A percentile compares a stretch with the other conserved stretches of the same genome.
phyloP scores from a whole-genome alignment of 805 yeast species.

The Candida montana region DNA sequence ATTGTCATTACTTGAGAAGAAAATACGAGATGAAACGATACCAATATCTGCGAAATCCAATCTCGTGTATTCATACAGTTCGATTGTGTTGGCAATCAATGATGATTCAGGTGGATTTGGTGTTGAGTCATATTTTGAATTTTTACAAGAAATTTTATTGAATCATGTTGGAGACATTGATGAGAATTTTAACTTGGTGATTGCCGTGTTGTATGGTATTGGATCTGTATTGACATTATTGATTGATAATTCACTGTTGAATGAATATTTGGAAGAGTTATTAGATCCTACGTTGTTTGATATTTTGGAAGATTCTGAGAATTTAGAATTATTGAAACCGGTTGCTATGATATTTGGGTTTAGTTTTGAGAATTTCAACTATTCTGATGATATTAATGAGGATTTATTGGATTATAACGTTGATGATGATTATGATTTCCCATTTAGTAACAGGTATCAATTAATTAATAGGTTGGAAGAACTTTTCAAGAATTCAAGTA shows the following conservation, averaged over 20 bases:
- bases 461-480: conserved; percentile 35
- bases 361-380: conserved; percentile 21
- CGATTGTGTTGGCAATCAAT: conserved; percentile 17
- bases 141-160: conserved; percentile 15
- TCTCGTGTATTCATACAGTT: conserved; percentile 21
- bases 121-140: conserved; percentile 18
- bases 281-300: conserved; percentile 18
- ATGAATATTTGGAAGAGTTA: conserved; percentile 19
- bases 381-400: conserved; percentile 39
- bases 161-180: conserved; percentile 8
- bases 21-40: conserved; percentile 14
- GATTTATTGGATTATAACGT: conserved; percentile 31
- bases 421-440: conserved; percentile 39
- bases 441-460: conserved; percentile 50
- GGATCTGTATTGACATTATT: conserved; percentile 22
- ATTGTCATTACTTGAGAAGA: conserved; percentile 16
- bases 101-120: conserved; percentile 26
- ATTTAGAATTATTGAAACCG: conserved; percentile 19
- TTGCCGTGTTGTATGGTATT: conserved; percentile 20
- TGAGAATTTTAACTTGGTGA: conserved; percentile 13
- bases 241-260: conserved; percentile 9
- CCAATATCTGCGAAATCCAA: conserved; percentile 14
- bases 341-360: conserved; percentile 23
- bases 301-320: conserved; percentile 15
- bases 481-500: conserved; percentile 47